Base-by-base conservation (phyloP, 768 basidiomycete species). In the Suillus ampliporus region DNA sequence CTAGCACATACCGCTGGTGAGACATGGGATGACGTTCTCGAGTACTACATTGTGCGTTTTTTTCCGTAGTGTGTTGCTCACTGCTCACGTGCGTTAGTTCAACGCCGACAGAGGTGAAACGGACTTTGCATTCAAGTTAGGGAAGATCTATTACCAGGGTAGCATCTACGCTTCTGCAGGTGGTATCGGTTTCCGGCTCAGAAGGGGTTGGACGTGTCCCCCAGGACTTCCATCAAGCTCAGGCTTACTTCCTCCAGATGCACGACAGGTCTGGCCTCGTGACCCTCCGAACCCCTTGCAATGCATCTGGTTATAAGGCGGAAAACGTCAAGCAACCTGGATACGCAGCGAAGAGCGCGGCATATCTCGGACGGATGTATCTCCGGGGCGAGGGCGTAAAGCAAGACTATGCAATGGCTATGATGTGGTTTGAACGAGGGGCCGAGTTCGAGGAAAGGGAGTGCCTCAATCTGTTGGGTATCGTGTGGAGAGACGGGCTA, bases 101-200 rank as follows among this genome's bases (percentile, higher is more conserved):
- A 97, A 98, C 57, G 94, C 97, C 7, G 95, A 98, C 69, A 88
- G 95, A 31, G 94, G 94, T 31, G 93, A 95, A 68, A 86, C 86
- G 57, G 88, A 90, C 65, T 97, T 94, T 73, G 94, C 95, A 2
- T 95, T 92, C 75, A 88, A 93, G 17, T 84, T 99, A 2, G 97
- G 95, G n/a, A 90, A 94, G 76, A 92, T 99, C 11, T 97, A 91
- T 78, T 99, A 99, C 71, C 92, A 95, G 72, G 97, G 97, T 19
- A 95, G 92, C 62, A 91, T 98, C 40, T 98, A 97, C 70, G 82
- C 85, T 6, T 80, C 86, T 11, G 75, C 82, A 15, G 94, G 94
- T 4, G 96, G 97, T 11, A 87, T 92, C 44, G 86, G 84, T 3
- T n/a, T 95, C 92, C 2, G 94, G 95, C 17, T 91, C 92, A 28